Evolutionary conservation across 805 yeast genomes (phyloP).

Genomic region (Monosporozyma solicola): DNA sequence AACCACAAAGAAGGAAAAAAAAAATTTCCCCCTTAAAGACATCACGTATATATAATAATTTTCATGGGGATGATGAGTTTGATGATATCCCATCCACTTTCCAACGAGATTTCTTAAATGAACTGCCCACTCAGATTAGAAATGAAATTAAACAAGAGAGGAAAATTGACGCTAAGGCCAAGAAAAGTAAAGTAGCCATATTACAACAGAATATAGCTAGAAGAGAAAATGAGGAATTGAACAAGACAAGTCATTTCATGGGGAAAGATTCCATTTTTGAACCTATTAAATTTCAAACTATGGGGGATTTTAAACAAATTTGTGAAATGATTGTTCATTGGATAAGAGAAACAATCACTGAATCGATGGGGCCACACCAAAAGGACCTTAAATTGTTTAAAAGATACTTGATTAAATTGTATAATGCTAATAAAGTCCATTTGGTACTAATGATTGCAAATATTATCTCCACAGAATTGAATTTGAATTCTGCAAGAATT

Average conservation of each 20-base stretch:
- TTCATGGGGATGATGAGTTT: background rate
- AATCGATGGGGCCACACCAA: constrained; percentile 30
- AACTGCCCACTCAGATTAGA: constrained; percentile 58
- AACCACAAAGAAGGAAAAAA: background rate
- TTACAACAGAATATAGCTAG: constrained; percentile 10
- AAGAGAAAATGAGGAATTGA: constrained; percentile 7
- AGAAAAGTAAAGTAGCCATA: constrained; percentile 15
- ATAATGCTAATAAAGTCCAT: constrained; percentile 21
- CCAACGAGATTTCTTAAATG: constrained; percentile 56
- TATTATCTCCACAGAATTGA: constrained; percentile 16
- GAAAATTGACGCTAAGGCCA: constrained; percentile 18
- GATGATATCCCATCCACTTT: constrained; percentile 2
- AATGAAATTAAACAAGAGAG: constrained; percentile 51
- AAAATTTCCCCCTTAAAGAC: constrained; percentile 1
- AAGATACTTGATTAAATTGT: constrained; percentile 26
- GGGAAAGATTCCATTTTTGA: constrained; percentile 17
- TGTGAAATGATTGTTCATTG: constrained; percentile 29
- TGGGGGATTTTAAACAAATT: constrained; percentile 29
- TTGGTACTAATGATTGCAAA: constrained; percentile 17
- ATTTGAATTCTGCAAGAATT: constrained; percentile 7
- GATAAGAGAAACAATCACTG: constrained; percentile 28
- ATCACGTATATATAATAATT: background rate
- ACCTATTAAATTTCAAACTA: constrained; percentile 30
- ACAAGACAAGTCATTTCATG: constrained; percentile 13
- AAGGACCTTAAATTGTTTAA: constrained; percentile 34